A percentile compares a stretch with the other conserved stretches of the same genome.
These are phyloP conservation scores for Plasmodium gallinaceum DNA, from an alignment of 169 alveolate genomes.

Conservation along the genomic window DNA sequence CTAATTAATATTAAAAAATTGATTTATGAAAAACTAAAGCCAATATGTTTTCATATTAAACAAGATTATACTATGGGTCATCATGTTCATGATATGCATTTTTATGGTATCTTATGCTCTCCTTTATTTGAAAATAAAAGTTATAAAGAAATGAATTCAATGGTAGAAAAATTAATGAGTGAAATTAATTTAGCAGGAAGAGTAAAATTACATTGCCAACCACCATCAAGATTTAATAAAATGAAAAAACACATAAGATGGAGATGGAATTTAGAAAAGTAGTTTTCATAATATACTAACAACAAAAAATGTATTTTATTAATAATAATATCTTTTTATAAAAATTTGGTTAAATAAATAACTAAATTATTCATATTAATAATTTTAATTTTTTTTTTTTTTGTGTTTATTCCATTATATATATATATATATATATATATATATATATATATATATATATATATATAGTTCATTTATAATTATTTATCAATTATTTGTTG, in stretches of 20 bases:
- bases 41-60: slow-evolving; percentile 88
- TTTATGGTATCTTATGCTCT: slow-evolving; percentile 91
- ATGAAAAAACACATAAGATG: slow-evolving; percentile 84
- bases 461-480: background rate
- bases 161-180: slow-evolving; percentile 88
- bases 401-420: background rate
- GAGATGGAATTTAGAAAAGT: slow-evolving; percentile 87
- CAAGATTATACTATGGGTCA: slow-evolving; percentile 90
- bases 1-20: slow-evolving; percentile 80
- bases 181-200: slow-evolving; percentile 78
- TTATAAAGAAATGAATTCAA: slow-evolving; percentile 87
- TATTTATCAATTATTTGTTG: no score
- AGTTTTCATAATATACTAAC: background rate
- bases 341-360: slow-evolving; percentile 7
- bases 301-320: background rate
- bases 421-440: background rate
- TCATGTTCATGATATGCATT: slow-evolving; percentile 87
- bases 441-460: background rate
- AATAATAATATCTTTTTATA: background rate
- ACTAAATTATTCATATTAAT: background rate
- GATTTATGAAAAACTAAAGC: slow-evolving; percentile 86
- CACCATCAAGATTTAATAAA: slow-evolving; percentile 86
- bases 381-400: background rate
- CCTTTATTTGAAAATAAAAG: slow-evolving; percentile 91
- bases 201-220: slow-evolving; percentile 87